Conservation (phyloP, 495 filamentous ascomycete genomes). For the Neurospora intermedia region DNA sequence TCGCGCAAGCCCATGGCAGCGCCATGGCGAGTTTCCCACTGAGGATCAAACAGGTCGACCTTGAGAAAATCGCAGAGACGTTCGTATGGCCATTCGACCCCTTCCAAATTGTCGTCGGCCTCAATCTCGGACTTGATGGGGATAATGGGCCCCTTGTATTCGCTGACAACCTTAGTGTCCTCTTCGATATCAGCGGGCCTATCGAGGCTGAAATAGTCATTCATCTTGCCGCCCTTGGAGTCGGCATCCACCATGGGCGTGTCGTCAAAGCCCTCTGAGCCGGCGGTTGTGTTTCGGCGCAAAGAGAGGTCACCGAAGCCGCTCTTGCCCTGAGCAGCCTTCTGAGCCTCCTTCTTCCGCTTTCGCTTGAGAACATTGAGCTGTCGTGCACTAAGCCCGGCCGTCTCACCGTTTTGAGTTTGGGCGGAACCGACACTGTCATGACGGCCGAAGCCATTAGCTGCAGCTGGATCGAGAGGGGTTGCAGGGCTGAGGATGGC, state of each 20-base stretch:
- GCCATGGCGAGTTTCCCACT: slow-evolving; percentile 96
- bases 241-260: slow-evolving; percentile 49
- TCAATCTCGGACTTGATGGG: slow-evolving; percentile 54
- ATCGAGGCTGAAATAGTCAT: slow-evolving; percentile 87
- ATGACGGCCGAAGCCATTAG: slow-evolving; percentile 33
- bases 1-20: slow-evolving; percentile 93
- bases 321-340: slow-evolving; percentile 51
- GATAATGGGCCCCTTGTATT: slow-evolving; percentile 74
- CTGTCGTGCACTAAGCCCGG: slow-evolving; percentile 76
- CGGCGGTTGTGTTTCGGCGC: slow-evolving; percentile 48
- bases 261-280: slow-evolving; percentile 44
- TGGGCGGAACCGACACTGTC: slow-evolving; percentile 18
- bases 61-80: slow-evolving; percentile 87
- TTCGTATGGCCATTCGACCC: slow-evolving; percentile 88
- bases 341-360: slow-evolving; percentile 71
- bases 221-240: slow-evolving; percentile 53
- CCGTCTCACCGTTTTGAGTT: slow-evolving; percentile 46
- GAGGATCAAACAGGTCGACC: slow-evolving; percentile 83
- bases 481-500: slow-evolving; percentile 28
- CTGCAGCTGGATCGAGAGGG: slow-evolving; percentile 25
- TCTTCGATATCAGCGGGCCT: slow-evolving; percentile 64
- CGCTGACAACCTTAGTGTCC: slow-evolving; percentile 82
- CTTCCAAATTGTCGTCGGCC: slow-evolving; percentile 60
- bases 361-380: slow-evolving; percentile 90
- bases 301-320: slow-evolving; percentile 84